Percentiles rank a stretch among this genome's conserved stretches.
Conservation (phyloP, 1,284 basidiomycete genomes). For the Trametes polyzona region DNA sequence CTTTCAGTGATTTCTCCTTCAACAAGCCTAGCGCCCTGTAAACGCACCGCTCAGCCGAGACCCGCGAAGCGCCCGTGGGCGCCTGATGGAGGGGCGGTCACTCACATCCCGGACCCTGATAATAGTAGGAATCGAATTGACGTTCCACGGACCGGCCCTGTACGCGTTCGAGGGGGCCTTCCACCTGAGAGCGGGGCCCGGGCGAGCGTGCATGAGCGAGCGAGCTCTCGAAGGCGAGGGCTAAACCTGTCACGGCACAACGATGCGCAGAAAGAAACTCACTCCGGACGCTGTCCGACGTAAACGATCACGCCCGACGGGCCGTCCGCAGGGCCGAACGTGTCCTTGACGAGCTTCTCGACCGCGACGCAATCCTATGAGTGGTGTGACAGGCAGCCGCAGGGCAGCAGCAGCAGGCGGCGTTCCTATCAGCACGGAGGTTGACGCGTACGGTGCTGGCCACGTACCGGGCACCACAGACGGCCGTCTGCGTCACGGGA, state of each 20-base stretch:
- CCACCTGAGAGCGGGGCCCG: conserved; percentile 54
- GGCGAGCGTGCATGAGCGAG: no score
- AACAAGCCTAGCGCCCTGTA: conserved; percentile 57
- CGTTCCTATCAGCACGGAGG: conserved; percentile 25
- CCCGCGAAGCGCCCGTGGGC: conserved; percentile 9
- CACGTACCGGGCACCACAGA: conserved; percentile 71
- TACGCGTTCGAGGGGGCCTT: conserved; percentile 63
- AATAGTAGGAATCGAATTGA: conserved; percentile 74
- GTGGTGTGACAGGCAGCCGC: background rate
- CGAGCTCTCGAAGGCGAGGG: no score
- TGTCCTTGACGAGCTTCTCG: conserved; percentile 59
- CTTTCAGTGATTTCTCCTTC: conserved; percentile 41
- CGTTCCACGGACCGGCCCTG: conserved; percentile 67
- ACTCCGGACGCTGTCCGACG: conserved; percentile 74
- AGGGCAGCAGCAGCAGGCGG: background rate
- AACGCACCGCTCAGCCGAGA: background rate
- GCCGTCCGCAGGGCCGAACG: conserved; percentile 55
- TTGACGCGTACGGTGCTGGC: conserved; percentile 4
- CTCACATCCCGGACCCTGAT: conserved; percentile 70
- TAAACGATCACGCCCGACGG: conserved; percentile 73
- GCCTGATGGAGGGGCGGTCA: conserved; percentile 20
- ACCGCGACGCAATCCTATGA: conserved; percentile 75
- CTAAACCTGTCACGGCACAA: conserved; percentile 3
- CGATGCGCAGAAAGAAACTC: conserved; percentile 35
- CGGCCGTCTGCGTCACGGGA: conserved; percentile 51